Conservation (phyloP, 768 basidiomycete species). For the Suillus variegatus region DNA sequence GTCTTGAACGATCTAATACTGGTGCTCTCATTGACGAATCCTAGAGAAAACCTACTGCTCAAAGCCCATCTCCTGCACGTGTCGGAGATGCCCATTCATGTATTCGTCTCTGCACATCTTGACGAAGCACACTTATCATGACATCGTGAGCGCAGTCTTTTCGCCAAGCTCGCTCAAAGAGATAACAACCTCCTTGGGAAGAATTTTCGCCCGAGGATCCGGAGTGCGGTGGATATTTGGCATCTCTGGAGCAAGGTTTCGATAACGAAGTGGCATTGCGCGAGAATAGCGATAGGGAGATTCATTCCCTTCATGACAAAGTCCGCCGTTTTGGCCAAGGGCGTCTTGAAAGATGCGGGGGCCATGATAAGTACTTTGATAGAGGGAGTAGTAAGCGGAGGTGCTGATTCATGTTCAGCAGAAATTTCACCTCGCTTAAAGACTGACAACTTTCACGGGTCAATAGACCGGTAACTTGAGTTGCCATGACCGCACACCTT, state of each 20-base stretch:
- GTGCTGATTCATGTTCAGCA: not conserved
- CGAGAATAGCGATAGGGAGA: conserved; percentile 2
- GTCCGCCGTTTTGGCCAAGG: not conserved
- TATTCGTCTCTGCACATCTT: conserved; percentile 33
- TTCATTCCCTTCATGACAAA: conserved; percentile 1
- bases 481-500: not conserved
- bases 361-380: not conserved
- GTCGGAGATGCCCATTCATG: conserved; percentile 38
- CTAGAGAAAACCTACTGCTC: conserved; percentile 46
- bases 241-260: conserved; percentile 35
- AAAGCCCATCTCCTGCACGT: conserved; percentile 14
- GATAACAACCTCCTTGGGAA: not conserved
- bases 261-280: conserved; percentile 8
- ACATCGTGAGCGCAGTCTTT: conserved; percentile 37
- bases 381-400: not conserved
- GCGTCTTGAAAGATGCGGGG: not conserved
- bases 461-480: not conserved
- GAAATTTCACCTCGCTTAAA: not conserved
- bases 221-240: conserved; percentile 34
- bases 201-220: conserved; percentile 34
- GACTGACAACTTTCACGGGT: not conserved
- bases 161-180: conserved; percentile 27
- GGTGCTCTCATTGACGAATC: conserved; percentile 40
- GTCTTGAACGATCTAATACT: conserved; percentile 43
- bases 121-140: conserved; percentile 13